Base-by-base conservation (phyloP, 2,329 filamentous ascomycete species). In the Fusarium sp. region DNA sequence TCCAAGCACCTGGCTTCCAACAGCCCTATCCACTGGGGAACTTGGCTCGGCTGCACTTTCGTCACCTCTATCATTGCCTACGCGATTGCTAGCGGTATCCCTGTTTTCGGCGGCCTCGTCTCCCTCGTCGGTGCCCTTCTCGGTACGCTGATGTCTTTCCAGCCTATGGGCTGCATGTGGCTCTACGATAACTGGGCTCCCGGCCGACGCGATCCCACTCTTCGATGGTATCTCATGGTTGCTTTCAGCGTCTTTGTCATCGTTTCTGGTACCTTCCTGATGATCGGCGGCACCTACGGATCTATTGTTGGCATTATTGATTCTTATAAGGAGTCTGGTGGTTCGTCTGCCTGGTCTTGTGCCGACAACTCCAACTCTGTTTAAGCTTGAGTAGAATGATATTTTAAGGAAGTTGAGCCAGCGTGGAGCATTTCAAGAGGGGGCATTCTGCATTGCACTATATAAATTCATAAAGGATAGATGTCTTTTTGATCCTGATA, bases 281-380 rank as follows among this genome's bases (percentile, higher is more conserved):
- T 84, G 81, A 76, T 86, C 27, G 81, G 80, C 11, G 86, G 85
- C 4, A 86, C 85, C 0, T 87, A 86, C 58, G 85, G 85, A 10
- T 85, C 84, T 2, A 76, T 87, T 18, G 79, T 85, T 16, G 75
- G 76, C 6, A 76, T 77, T 20, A 81, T 78, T 2, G 79, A 82
- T 6, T 78, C 78, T 1, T 85, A 86, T 67, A 78, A 79, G 47
- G 68, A 61, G 36, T 76, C 77, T 2, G 82, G 81, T 1, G 84
- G 84, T 1, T 83, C 84, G 7, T 70, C 77, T 3, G 83, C 83
- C 0, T 86, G 83, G 79, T 83, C 83, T 2, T 86, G 84, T 63
- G 82, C 81, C 0, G 84, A 86, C 47, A 86, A 86, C 77, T 86
- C 84, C 4, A 79, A 80, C 66, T 81, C 80, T 18, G 69, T 66